Conservation (phyloP, 2,329 filamentous ascomycete species). For the Beauveria scarabaeidicola region DNA sequence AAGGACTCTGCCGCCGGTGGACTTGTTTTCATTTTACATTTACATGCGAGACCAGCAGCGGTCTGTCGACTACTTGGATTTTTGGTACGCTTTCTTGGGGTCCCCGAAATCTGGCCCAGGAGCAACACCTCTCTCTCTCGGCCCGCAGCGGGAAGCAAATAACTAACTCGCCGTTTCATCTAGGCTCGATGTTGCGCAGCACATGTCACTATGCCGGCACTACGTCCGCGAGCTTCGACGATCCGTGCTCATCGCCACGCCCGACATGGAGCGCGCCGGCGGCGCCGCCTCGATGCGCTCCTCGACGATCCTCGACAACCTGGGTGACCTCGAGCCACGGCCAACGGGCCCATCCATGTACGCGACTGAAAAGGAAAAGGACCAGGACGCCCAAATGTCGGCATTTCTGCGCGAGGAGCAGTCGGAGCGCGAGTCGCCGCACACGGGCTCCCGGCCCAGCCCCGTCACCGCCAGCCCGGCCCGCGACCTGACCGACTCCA, state of each 20-base stretch:
- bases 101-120: neutral
- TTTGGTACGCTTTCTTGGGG: slow-evolving; percentile 58
- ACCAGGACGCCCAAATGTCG: slow-evolving; percentile 83
- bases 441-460: slow-evolving; percentile 44
- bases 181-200: slow-evolving; percentile 98
- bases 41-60: slow-evolving; percentile 99
- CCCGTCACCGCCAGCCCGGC: slow-evolving; percentile 49
- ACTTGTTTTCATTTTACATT: slow-evolving; percentile 98
- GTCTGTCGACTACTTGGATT: slow-evolving; percentile 95
- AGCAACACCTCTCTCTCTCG: neutral
- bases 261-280: slow-evolving; percentile 65
- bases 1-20: slow-evolving; percentile 88
- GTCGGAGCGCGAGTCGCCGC: slow-evolving; percentile 44
- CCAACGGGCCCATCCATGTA: slow-evolving; percentile 55
- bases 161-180: neutral
- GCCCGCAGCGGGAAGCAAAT: neutral
- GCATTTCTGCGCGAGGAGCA: slow-evolving; percentile 70
- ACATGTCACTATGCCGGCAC: slow-evolving; percentile 95
- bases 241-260: slow-evolving; percentile 87
- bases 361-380: slow-evolving; percentile 61
- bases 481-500: slow-evolving; percentile 61
- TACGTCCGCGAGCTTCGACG: slow-evolving; percentile 92
- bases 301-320: slow-evolving; percentile 65
- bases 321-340: slow-evolving; percentile 57
- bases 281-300: slow-evolving; percentile 73